These are phyloP conservation scores for Tylopilus rubrobrunneus DNA, from an alignment of 768 basidiomycete genomes.

Conservation along the genomic window DNA sequence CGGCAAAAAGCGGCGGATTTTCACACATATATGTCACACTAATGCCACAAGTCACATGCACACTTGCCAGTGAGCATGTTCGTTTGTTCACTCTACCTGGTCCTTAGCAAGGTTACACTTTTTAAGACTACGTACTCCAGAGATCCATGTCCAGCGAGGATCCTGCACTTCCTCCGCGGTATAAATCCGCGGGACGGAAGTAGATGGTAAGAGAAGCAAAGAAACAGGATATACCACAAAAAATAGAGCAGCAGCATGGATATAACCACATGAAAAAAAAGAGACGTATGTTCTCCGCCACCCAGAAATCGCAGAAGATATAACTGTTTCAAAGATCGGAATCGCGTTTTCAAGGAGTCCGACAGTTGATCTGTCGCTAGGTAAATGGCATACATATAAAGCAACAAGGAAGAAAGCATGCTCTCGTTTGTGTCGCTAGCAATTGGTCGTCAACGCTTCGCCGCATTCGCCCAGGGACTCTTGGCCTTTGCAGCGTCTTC, in stretches of 20 bases:
- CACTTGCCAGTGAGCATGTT: too few relatives aligned
- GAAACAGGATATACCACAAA: slow-evolving; percentile 1
- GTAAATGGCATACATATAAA: slow-evolving; percentile 16
- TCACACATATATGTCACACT: too few relatives aligned
- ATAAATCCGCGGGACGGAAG: slow-evolving; percentile 11
- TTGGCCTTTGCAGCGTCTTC: slow-evolving; percentile 29
- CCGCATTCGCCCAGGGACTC: slow-evolving; percentile 32
- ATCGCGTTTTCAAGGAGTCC: slow-evolving; percentile 12
- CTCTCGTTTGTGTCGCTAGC: neutral
- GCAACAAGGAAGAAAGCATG: neutral
- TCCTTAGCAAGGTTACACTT: neutral
- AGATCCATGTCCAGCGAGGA: slow-evolving; percentile 16
- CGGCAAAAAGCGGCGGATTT: too few relatives aligned
- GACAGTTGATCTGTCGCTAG: slow-evolving; percentile 10
- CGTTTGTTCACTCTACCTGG: too few relatives aligned
- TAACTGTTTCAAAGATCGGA: slow-evolving; percentile 11
- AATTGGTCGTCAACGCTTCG: slow-evolving; percentile 17
- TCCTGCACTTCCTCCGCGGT: slow-evolving; percentile 2
- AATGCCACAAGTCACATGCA: too few relatives aligned
- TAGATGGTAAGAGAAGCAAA: neutral
- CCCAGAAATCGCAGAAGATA: slow-evolving; percentile 18
- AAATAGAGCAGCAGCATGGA: slow-evolving; percentile 10
- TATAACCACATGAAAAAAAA: slow-evolving; percentile 3
- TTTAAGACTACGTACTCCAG: neutral
- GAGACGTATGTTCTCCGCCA: slow-evolving; percentile 6